Evolutionary conservation across 23 red algal genomes (phyloP).

Genomic region (Chondrus crispus): DNA sequence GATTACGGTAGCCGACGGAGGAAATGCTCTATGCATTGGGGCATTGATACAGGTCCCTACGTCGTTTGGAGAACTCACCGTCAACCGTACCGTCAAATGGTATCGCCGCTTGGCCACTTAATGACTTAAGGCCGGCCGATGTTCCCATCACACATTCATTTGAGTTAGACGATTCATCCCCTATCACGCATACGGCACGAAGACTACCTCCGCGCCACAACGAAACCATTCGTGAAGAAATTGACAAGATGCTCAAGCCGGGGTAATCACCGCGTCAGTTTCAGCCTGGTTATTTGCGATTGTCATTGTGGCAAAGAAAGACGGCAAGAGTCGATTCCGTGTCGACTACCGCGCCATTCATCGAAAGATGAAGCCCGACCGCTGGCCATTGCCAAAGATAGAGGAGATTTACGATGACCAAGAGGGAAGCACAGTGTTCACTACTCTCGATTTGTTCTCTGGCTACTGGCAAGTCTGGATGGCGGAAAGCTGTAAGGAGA

Average conservation of each 20-base stretch:
- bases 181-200: no score
- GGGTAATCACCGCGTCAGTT: neutral
- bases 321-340: slow-evolving; percentile 1
- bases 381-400: neutral
- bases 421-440: neutral
- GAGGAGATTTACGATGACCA: slow-evolving; percentile 23
- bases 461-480: slow-evolving; percentile 25
- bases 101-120: no score
- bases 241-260: neutral
- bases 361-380: neutral
- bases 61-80: no score
- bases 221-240: neutral
- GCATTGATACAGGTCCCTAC: no score
- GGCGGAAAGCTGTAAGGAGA: neutral
- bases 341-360: slow-evolving; percentile 13
- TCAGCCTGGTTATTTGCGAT: slow-evolving; percentile 18
- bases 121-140: no score
- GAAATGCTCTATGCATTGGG: no score
- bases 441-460: neutral
- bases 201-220: slow-evolving; percentile 7
- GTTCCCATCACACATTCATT: no score
- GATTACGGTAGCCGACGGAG: no score
- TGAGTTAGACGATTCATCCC: no score
- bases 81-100: no score
- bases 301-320: slow-evolving; percentile 37